Evolutionary conservation across 2,329 filamentous ascomycete genomes (phyloP), one percentile per base, ranked within the genome.

Genomic region (Monosporascus ibericus): DNA sequence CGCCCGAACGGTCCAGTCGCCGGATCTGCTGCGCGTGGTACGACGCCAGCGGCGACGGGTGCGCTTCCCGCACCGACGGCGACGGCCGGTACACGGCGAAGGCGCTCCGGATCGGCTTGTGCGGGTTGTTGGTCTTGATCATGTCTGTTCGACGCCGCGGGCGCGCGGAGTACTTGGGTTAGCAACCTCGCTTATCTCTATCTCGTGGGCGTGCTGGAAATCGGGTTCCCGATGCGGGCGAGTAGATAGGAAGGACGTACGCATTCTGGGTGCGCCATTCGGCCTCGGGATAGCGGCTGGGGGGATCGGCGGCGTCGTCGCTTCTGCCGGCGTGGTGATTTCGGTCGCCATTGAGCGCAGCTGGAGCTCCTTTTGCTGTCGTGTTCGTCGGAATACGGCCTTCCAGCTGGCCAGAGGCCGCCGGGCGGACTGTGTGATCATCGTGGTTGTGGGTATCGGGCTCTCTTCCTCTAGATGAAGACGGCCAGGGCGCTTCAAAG

Each of bases 1-100:
- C 85, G 48, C 91, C 91, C 1, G 85, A 90, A 5, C 91, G 90
- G 72, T 99, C 94, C 64, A 96, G 87, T 42, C 79, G 70, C 40
- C 78, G 68, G 65, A 95, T 79, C 73, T 95, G 90, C 52, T 81
- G 73, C 49, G 78, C 69, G 60, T 85, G 85, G 62, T 95, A 77
- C 53, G 79, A 70, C 38, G 77, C 76, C 64, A 97, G 73, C 22
- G 91, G 86, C 64, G 91, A 79, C 52, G 83, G 81, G 71, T 80
- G 81, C 52, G 73, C 70, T 52, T 76, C 71, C 52, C 75, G 74
- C 48, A 80, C 71, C 9, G 83, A 81, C 36, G 79, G 77, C 14
- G 80, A 72, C 14, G 81, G 77, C 4, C 80, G 78, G 68, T 78
- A 81, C 46, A 82, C 68, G 57, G 77, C 71, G 67, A 82, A 82